A percentile compares a stretch with the other conserved stretches of the same genome.
Evolutionary conservation across 75 land plant genomes (phyloP).

Genomic region (Pinus taeda): DNA sequence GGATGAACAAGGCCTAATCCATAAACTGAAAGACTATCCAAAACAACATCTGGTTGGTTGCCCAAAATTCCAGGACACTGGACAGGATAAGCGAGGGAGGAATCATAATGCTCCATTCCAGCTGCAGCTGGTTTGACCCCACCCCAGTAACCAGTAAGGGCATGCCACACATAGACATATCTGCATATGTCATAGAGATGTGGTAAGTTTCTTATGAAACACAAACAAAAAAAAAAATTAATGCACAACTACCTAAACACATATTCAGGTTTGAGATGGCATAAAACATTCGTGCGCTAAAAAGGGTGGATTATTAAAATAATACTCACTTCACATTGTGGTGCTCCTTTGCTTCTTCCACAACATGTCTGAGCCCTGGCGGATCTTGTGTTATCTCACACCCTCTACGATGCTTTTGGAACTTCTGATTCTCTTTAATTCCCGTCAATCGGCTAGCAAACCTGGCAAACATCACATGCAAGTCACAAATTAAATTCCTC

Average conservation of each 20-base stretch:
- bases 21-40: constrained; percentile 62
- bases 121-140: constrained; percentile 63
- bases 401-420: constrained; percentile 52
- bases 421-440: constrained; percentile 89
- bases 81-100: constrained; percentile 57
- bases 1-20: constrained; percentile 78
- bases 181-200: constrained; percentile 13
- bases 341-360: constrained; percentile 33
- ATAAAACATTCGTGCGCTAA: neutral
- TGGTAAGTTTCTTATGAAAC: neutral
- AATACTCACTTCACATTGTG: constrained; percentile 42
- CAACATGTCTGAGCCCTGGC: constrained; percentile 67
- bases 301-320: neutral
- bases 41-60: constrained; percentile 60
- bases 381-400: constrained; percentile 21
- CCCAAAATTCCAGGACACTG: constrained; percentile 63
- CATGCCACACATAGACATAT: constrained; percentile 88
- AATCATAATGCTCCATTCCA: constrained; percentile 57
- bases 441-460: constrained; percentile 71
- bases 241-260: neutral
- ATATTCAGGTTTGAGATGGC: neutral
- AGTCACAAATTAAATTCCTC: neutral
- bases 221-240: neutral
- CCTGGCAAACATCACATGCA: constrained; percentile 19
- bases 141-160: constrained; percentile 87